Conservation (phyloP, 1,284 basidiomycete genomes). For the Anthracocystis setariae region DNA sequence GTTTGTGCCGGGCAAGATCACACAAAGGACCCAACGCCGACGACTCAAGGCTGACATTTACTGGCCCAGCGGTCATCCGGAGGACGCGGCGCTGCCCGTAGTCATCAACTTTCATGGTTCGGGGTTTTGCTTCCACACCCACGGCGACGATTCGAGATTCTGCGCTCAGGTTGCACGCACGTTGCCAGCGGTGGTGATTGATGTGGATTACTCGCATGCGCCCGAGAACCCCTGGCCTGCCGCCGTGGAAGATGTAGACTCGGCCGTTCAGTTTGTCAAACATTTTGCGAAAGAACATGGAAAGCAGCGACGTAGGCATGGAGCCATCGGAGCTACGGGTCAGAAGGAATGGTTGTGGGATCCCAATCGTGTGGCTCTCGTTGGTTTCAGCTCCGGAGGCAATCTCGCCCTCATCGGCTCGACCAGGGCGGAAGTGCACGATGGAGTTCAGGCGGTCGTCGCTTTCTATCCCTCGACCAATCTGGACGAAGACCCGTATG, state of each 20-base stretch:
- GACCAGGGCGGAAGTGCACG: slow-evolving; percentile 21
- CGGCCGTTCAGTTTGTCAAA: slow-evolving; percentile 74
- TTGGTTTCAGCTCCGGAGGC: slow-evolving; percentile 51
- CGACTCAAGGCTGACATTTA: slow-evolving; percentile 47
- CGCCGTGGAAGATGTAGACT: slow-evolving; percentile 78
- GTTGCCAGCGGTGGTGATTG: slow-evolving; percentile 71
- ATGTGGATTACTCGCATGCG: slow-evolving; percentile 79
- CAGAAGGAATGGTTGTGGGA: slow-evolving; percentile 46
- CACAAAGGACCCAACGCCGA: slow-evolving; percentile 30
- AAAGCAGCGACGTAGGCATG: slow-evolving; percentile 30
- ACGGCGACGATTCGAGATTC: slow-evolving; percentile 46
- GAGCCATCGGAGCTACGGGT: slow-evolving; percentile 27
- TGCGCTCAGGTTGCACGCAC: slow-evolving; percentile 34
- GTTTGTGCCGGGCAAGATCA: slow-evolving; percentile 36
- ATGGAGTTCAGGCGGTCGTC: slow-evolving; percentile 35
- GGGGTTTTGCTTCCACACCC: slow-evolving; percentile 45
- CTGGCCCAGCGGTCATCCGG: slow-evolving; percentile 19
- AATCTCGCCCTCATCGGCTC: slow-evolving; percentile 45
- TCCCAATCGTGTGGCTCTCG: slow-evolving; percentile 38
- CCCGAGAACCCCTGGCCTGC: slow-evolving; percentile 80
- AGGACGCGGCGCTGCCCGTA: slow-evolving; percentile 32
- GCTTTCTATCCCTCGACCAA: slow-evolving; percentile 57
- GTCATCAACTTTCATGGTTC: slow-evolving; percentile 55
- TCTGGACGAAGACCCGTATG: slow-evolving; percentile 46
- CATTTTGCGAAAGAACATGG: slow-evolving; percentile 31